A percentile compares a stretch with the other conserved stretches of the same genome.
Evolutionary conservation across 1,139 yeast genomes (phyloP).

Genomic region (Lodderomyces pseudojiufengensis): DNA sequence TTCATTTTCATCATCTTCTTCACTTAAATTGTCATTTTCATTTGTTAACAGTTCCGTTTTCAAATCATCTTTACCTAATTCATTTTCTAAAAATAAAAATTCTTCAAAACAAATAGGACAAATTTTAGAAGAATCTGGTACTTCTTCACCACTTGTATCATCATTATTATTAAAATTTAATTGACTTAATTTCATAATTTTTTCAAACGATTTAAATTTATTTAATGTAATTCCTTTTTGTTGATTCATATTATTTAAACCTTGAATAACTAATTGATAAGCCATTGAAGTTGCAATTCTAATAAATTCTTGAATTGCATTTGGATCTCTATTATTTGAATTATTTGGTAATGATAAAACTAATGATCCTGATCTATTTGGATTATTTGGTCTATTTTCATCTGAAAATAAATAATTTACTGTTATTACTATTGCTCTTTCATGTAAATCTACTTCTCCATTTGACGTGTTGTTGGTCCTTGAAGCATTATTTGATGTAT

Average conservation of each 20-base stretch:
- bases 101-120: constrained; percentile 73
- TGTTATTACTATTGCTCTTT: constrained; percentile 37
- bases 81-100: constrained; percentile 26
- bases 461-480: neutral
- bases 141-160: constrained; percentile 20
- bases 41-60: too few relatives aligned
- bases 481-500: neutral
- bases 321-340: constrained; percentile 52
- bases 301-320: constrained; percentile 53
- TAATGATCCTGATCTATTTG: constrained; percentile 51
- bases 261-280: constrained; percentile 53
- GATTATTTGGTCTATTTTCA: constrained; percentile 37
- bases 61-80: too few relatives aligned
- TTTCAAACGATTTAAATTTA: constrained; percentile 48
- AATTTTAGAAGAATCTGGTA: constrained; percentile 25
- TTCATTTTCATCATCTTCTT: constrained; percentile 15
- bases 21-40: constrained; percentile 10
- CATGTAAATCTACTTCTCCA: neutral
- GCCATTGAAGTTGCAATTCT: constrained; percentile 70
- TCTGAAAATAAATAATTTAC: constrained; percentile 46
- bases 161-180: constrained; percentile 11
- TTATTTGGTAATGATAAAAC: constrained; percentile 64
- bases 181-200: constrained; percentile 2
- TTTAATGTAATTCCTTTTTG: constrained; percentile 50
- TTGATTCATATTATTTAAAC: constrained; percentile 25